A percentile compares a stretch with the other conserved stretches of the same genome.
These are phyloP conservation scores for Calvatia gigantea DNA, from an alignment of 768 basidiomycete species.

Conservation along the genomic window DNA sequence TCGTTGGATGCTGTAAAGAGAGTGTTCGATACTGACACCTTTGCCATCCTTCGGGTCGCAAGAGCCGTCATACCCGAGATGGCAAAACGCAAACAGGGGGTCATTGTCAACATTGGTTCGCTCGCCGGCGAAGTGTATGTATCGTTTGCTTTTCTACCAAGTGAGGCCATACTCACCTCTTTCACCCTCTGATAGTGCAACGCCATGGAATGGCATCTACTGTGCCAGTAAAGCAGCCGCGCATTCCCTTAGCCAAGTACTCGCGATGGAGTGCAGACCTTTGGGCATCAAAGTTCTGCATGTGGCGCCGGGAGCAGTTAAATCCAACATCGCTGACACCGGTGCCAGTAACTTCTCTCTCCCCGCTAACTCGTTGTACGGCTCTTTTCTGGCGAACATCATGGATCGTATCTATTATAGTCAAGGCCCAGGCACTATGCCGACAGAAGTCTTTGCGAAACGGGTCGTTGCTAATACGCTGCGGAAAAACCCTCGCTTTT, in stretches of 20 bases:
- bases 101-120: constrained; percentile 76
- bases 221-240: constrained; percentile 35
- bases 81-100: constrained; percentile 57
- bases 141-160: background rate
- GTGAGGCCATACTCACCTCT: constrained; percentile 3
- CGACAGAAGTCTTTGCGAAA: constrained; percentile 48
- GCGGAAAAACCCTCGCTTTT: constrained; percentile 42
- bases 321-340: constrained; percentile 63
- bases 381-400: constrained; percentile 49
- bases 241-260: constrained; percentile 53
- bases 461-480: constrained; percentile 49
- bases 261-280: constrained; percentile 72
- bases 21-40: constrained; percentile 66
- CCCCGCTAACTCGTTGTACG: constrained; percentile 54
- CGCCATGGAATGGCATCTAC: constrained; percentile 63
- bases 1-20: constrained; percentile 48
- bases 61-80: constrained; percentile 69
- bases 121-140: constrained; percentile 59
- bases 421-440: constrained; percentile 46
- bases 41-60: constrained; percentile 55
- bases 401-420: constrained; percentile 50
- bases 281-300: constrained; percentile 70
- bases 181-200: constrained; percentile 38
- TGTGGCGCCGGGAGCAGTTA: constrained; percentile 62
- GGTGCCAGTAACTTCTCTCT: constrained; percentile 39